A percentile compares a stretch with the other conserved stretches of the same genome.
Conservation (phyloP, 2,329 filamentous ascomycete species). For the Domatiomyces globalis region DNA sequence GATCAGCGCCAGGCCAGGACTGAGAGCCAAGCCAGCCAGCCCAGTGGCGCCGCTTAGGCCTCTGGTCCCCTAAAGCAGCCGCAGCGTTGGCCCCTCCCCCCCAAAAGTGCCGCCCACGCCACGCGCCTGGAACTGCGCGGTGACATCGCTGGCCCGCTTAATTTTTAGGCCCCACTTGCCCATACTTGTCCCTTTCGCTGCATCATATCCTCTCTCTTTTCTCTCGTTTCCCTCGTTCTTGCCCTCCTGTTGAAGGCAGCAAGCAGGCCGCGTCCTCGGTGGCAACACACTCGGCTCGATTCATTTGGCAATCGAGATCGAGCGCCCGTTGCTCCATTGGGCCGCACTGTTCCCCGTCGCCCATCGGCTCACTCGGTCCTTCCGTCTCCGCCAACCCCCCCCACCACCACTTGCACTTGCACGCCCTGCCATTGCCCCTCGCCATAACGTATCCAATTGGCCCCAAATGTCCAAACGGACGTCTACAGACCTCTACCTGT, state of each 20-base stretch:
- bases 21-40: too few relatives aligned
- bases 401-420: too few relatives aligned
- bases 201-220: neutral
- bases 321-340: too few relatives aligned
- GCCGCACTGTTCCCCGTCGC: too few relatives aligned
- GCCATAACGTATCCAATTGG: neutral
- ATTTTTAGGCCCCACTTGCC: neutral
- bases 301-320: neutral
- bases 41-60: too few relatives aligned
- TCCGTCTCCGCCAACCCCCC: neutral
- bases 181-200: neutral
- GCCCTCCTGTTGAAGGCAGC: neutral
- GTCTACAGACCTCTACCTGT: constrained; percentile 47
- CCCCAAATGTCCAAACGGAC: neutral
- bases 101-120: neutral
- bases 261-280: neutral
- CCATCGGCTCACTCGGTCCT: too few relatives aligned
- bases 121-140: neutral
- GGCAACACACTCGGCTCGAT: neutral
- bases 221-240: neutral
- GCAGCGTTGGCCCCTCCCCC: too few relatives aligned
- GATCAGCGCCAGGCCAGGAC: too few relatives aligned
- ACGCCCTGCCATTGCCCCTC: too few relatives aligned
- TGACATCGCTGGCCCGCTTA: neutral
- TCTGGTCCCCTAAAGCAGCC: too few relatives aligned